Evolutionary conservation across 768 basidiomycete species (phyloP), one percentile per base, ranked within the genome.

Genomic region (Pleurotus tuoliensis): DNA sequence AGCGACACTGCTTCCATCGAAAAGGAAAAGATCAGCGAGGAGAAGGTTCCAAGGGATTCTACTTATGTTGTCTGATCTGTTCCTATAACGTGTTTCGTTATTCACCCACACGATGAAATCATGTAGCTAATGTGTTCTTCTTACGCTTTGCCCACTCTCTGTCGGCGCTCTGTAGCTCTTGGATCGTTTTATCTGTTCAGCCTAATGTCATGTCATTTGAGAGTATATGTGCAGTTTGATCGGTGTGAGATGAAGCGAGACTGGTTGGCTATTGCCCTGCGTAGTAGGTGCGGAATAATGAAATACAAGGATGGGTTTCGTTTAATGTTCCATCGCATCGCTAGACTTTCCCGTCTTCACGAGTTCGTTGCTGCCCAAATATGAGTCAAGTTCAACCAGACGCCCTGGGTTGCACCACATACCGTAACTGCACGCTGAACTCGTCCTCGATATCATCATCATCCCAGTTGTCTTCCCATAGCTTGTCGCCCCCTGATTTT

Each of bases 391-490:
- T 20, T 25, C 18, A 56, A n/a, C 24, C 46, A 30, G 20, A 34
- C 40, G 24, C 15, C 39, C 30, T 40, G 48, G 16, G 57, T 20
- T 18, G 6, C 13, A 9, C 4, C 24, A 75, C 90, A 63, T 67
- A 95, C 97, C 97, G 84, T 63, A 99, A 76, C 72, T 97, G 94
- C 52, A 91, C 86, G 64, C 92, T 94, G 68, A 99, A 99, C 62
- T 97, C 94, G 64, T 98, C 95, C 69, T 96, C 96, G 59, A 97
- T 87, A 72, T 98, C 96, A 73, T 99, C 97, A 64, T 99, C 97
- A 66, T 99, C 97, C 97, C 97, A 99, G 69, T 98, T 98, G 64
- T 98, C 97, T 76, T 99, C 97, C 97, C 97, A 99, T 9, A 99
- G 76, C 66, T 94, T 92, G 71, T 97, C 87, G 15, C 90, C 90